Evolutionary conservation across 73 alveolate species (phyloP).

Genomic region (Breviolum minutum): DNA sequence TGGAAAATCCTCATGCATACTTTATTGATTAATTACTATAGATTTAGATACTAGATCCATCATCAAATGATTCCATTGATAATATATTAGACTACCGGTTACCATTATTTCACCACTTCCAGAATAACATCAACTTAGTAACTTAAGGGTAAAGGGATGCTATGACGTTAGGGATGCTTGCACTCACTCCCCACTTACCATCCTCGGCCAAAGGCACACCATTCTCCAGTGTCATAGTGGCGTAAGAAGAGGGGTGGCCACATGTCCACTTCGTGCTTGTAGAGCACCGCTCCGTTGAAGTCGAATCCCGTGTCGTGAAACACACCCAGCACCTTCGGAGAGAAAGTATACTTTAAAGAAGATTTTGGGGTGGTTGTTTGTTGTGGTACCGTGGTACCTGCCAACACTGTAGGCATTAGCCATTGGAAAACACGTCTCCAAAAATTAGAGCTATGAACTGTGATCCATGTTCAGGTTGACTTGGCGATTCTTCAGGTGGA

Average conservation of each 20-base stretch:
- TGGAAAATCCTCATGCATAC: neutral
- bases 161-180: neutral
- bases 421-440: neutral
- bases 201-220: neutral
- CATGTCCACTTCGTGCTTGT: neutral
- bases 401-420: neutral
- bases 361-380: too few species aligned
- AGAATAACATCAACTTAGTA: neutral
- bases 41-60: too few species aligned
- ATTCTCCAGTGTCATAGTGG: neutral
- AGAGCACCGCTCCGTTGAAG: conserved; percentile 36
- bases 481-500: too few species aligned
- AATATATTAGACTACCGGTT: neutral
- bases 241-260: conserved; percentile 92
- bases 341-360: too few species aligned
- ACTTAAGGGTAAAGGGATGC: neutral
- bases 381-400: too few species aligned
- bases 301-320: conserved; percentile 39
- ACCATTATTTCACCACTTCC: neutral
- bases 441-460: too few species aligned
- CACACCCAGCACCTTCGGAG: neutral
- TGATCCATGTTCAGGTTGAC: too few species aligned
- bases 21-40: too few species aligned
- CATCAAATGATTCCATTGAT: neutral
- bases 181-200: neutral